These are phyloP conservation scores for Cardamine occulta DNA, from an alignment of 345 rosid genomes.

Conservation along the genomic window DNA sequence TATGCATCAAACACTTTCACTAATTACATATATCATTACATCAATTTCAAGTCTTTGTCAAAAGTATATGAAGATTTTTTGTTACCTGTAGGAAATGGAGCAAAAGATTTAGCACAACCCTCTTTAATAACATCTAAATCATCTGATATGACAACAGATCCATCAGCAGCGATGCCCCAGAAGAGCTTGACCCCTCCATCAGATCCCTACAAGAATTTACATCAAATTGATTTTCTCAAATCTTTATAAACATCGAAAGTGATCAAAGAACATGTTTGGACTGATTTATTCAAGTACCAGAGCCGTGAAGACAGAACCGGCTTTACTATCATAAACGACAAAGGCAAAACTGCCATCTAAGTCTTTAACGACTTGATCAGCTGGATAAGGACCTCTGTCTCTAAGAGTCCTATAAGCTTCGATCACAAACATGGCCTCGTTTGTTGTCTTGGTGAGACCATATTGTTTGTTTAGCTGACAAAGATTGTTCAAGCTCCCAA, in stretches of 20 bases:
- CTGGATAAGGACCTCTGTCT: conserved; percentile 96
- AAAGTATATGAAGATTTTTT: not conserved
- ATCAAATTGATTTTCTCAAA: not conserved
- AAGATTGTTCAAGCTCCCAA: conserved; percentile 79
- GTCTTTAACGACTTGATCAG: conserved; percentile 90
- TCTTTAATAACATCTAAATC: conserved; percentile 76
- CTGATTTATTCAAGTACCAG: conserved; percentile 50
- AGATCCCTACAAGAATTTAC: conserved; percentile 60
- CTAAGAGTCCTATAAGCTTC: conserved; percentile 88
- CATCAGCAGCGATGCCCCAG: conserved; percentile 95
- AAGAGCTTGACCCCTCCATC: conserved; percentile 79
- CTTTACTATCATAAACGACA: conserved; percentile 80
- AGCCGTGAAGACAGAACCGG: conserved; percentile 82
- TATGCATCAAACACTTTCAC: too few relatives aligned
- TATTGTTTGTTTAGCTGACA: conserved; percentile 70
- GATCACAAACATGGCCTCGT: conserved; percentile 84
- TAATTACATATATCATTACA: not conserved
- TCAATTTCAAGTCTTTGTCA: not conserved
- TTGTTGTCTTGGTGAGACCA: conserved; percentile 72
- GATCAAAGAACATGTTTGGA: not conserved
- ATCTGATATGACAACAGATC: conserved; percentile 87
- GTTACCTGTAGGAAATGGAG: conserved; percentile 81
- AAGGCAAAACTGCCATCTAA: conserved; percentile 94
- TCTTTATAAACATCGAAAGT: not conserved
- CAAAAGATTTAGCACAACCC: conserved; percentile 94